Conservation (phyloP, 2,329 filamentous ascomycete genomes). For the Aureobasidium sp. region DNA sequence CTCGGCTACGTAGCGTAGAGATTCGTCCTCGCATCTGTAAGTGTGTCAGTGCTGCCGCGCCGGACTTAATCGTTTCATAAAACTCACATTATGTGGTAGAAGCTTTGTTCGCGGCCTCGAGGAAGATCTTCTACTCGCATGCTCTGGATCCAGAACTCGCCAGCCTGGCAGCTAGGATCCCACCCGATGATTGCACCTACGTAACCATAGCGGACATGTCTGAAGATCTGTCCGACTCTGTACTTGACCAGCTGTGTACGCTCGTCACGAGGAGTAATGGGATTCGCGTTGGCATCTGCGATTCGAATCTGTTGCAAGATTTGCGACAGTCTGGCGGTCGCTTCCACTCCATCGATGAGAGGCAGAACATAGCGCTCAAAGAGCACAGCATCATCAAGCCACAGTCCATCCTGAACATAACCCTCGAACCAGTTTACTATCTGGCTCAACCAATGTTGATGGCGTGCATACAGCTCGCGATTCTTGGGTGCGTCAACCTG, state of each 20-base stretch:
- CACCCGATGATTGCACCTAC: slow-evolving; percentile 82
- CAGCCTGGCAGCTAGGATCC: slow-evolving; percentile 53
- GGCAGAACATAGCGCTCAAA: slow-evolving; percentile 61
- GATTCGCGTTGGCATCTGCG: slow-evolving; percentile 48
- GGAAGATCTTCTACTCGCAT: slow-evolving; percentile 54
- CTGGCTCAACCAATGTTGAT: slow-evolving; percentile 53
- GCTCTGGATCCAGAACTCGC: slow-evolving; percentile 54
- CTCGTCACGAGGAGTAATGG: slow-evolving; percentile 16
- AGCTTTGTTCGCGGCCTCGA: slow-evolving; percentile 58
- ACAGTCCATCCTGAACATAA: slow-evolving; percentile 32
- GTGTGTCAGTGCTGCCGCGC: neutral
- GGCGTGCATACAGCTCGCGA: slow-evolving; percentile 23
- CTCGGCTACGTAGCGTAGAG: slow-evolving; percentile 66
- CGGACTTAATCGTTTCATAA: neutral
- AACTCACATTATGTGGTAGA: slow-evolving; percentile 81
- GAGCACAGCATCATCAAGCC: slow-evolving; percentile 63
- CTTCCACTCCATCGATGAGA: slow-evolving; percentile 43
- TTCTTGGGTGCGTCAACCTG: slow-evolving; percentile 17
- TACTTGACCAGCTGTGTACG: slow-evolving; percentile 44
- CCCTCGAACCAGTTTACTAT: slow-evolving; percentile 57
- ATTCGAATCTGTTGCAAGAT: slow-evolving; percentile 48
- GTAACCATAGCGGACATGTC: slow-evolving; percentile 72
- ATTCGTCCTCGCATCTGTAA: slow-evolving; percentile 55
- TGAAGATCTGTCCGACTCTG: slow-evolving; percentile 74
- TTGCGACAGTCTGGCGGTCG: slow-evolving; percentile 46